Percentiles rank a stretch among this genome's conserved stretches.
phyloP scores from a whole-genome alignment of 805 yeast genomes.

The Candida nonsorbophila region DNA sequence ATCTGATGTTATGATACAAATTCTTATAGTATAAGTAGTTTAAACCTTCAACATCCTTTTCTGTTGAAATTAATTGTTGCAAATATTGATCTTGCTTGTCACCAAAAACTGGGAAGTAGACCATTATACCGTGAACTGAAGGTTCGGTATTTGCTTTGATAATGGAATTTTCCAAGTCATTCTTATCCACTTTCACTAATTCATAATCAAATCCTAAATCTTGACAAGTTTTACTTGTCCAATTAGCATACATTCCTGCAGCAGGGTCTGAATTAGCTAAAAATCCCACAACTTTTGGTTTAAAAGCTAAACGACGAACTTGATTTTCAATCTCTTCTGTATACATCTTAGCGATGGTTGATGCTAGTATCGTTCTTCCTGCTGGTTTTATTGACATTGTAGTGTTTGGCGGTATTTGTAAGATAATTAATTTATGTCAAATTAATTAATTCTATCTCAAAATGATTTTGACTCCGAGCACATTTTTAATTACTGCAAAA shows the following conservation, averaged over 20 bases:
- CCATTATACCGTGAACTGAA: conserved; percentile 85
- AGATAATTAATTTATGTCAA: background rate
- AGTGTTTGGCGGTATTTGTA: conserved; percentile 1
- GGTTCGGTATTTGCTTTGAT: conserved; percentile 77
- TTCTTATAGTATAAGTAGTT: conserved; percentile 88
- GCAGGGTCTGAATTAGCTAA: conserved; percentile 94
- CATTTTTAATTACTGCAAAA: too few species aligned
- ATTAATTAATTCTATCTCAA: background rate
- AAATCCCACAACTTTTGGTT: conserved; percentile 84
- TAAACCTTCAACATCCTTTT: conserved; percentile 95
- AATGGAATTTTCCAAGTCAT: conserved; percentile 78
- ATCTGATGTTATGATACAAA: conserved; percentile 90
- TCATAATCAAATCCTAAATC: conserved; percentile 84
- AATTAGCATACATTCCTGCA: conserved; percentile 88
- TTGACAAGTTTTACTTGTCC: conserved; percentile 90
- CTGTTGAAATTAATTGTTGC: conserved; percentile 87
- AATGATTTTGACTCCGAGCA: conserved; percentile 1
- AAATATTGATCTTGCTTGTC: conserved; percentile 91
- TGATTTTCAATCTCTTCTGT: conserved; percentile 63
- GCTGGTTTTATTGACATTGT: conserved; percentile 32
- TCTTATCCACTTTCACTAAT: conserved; percentile 67
- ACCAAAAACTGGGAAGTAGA: conserved; percentile 96
- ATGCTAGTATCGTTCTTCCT: conserved; percentile 81
- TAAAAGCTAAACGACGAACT: conserved; percentile 46
- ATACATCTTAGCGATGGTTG: conserved; percentile 79